Evolutionary conservation across 768 basidiomycete species (phyloP).

Genomic region (Russula sp.): DNA sequence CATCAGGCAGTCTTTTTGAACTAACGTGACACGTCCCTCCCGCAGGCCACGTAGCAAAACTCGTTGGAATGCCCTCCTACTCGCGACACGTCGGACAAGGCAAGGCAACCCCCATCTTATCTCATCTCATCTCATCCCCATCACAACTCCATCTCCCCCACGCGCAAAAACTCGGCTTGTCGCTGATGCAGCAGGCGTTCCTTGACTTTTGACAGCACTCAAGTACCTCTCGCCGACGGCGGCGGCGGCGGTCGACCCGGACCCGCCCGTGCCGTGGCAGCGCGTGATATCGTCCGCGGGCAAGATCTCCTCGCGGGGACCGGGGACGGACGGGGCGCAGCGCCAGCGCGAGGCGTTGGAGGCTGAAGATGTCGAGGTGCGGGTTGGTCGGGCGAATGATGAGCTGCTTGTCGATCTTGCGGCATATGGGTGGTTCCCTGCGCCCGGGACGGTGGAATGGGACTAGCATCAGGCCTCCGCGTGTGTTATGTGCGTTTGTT

Average conservation of each 20-base stretch:
- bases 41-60: constrained; percentile 69
- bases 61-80: constrained; percentile 73
- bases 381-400: constrained; percentile 45
- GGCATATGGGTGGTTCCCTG: constrained; percentile 64
- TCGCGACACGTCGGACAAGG: constrained; percentile 82
- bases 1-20: not conserved
- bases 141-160: too few species aligned
- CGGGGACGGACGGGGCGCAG: constrained; percentile 72
- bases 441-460: not conserved
- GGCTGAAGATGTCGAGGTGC: constrained; percentile 78
- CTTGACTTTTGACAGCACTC: constrained; percentile 44
- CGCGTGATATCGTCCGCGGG: constrained; percentile 68
- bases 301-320: constrained; percentile 73
- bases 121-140: too few species aligned
- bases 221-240: constrained; percentile 52
- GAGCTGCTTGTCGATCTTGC: constrained; percentile 52
- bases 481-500: not conserved
- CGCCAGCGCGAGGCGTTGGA: constrained; percentile 69
- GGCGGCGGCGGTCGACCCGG: constrained; percentile 27
- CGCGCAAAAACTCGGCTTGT: too few species aligned
- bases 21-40: not conserved
- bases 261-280: constrained; percentile 75
- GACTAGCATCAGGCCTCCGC: not conserved
- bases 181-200: not conserved
- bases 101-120: constrained; percentile 22